Percentiles rank a stretch among this genome's conserved stretches.
These are phyloP conservation scores for Podospora tetraspora DNA, from an alignment of 495 filamentous ascomycete genomes.

Conservation along the genomic window DNA sequence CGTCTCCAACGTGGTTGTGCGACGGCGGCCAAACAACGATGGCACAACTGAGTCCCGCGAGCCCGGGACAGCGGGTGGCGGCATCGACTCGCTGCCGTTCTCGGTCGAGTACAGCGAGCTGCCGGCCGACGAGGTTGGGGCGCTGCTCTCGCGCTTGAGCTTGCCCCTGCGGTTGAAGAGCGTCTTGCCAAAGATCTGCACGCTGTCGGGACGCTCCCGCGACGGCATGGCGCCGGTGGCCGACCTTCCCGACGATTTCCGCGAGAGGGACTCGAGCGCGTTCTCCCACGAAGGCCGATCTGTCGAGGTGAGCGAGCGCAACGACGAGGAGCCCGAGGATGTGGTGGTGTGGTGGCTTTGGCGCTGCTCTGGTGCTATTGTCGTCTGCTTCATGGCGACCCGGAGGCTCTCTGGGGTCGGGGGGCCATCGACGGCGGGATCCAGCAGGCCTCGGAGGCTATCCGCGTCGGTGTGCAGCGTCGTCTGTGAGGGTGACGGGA, in stretches of 20 bases:
- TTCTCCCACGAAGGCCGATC: slow-evolving; percentile 43
- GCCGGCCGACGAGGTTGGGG: slow-evolving; percentile 31
- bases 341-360: slow-evolving; percentile 26
- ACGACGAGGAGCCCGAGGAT: slow-evolving; percentile 46
- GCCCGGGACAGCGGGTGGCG: slow-evolving; percentile 16
- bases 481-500: slow-evolving; percentile 16
- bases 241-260: slow-evolving; percentile 48
- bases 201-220: slow-evolving; percentile 48
- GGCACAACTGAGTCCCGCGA: slow-evolving; percentile 39
- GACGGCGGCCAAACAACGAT: slow-evolving; percentile 39
- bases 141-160: slow-evolving; percentile 39
- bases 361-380: slow-evolving; percentile 41
- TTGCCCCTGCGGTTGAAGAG: slow-evolving; percentile 44
- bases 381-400: slow-evolving; percentile 46
- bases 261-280: slow-evolving; percentile 40
- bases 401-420: slow-evolving; percentile 52
- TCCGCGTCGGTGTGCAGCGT: slow-evolving; percentile 20
- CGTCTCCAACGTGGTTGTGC: slow-evolving; percentile 30
- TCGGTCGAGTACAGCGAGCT: slow-evolving; percentile 40
- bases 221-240: slow-evolving; percentile 40
- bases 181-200: slow-evolving; percentile 50
- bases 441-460: slow-evolving; percentile 35
- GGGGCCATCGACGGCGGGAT: slow-evolving; percentile 48
- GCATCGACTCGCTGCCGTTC: slow-evolving; percentile 21
- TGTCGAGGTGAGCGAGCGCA: slow-evolving; percentile 35